Percentiles rank a stretch among this genome's conserved stretches.
Conservation (phyloP, 176 grass and related monocot species). For the Raddia distichophylla region DNA sequence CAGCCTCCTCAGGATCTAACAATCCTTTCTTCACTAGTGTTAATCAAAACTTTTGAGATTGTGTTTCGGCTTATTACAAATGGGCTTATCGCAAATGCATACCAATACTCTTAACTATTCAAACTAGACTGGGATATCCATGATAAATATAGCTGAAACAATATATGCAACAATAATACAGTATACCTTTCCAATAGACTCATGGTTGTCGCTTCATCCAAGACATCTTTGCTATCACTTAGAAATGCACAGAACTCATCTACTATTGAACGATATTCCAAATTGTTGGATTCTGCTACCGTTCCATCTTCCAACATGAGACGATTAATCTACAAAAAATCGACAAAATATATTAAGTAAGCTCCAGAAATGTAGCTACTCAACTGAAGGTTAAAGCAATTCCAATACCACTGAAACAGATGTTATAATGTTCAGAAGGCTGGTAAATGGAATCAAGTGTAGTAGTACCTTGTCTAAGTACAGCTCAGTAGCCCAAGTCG, state of each 20-base stretch:
- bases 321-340: conserved; percentile 87
- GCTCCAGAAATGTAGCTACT: conserved; percentile 16
- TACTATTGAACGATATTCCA: conserved; percentile 73
- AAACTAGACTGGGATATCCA: conserved; percentile 2
- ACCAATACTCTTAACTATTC: background rate
- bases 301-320: conserved; percentile 87
- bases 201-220: conserved; percentile 99
- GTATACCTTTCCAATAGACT: conserved; percentile 81
- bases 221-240: conserved; percentile 94
- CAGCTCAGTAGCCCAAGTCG: conserved; percentile 92
- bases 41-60: conserved; percentile 6
- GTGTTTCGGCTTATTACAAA: conserved; percentile 15
- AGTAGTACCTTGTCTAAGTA: conserved; percentile 93
- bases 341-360: conserved; percentile 34
- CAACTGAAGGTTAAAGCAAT: conserved; percentile 14
- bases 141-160: conserved; percentile 8
- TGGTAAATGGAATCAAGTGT: conserved; percentile 7
- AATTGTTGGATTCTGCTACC: conserved; percentile 53
- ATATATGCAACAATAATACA: conserved; percentile 6
- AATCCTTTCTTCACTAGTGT: conserved; percentile 4
- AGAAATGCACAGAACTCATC: conserved; percentile 94
- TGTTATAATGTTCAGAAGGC: conserved; percentile 27
- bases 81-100: conserved; percentile 12
- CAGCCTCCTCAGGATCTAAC: conserved; percentile 1
- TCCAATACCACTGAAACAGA: conserved; percentile 3